Conservation (phyloP, 2,329 filamentous ascomycete species). For the Trichophyton mentagrophytes region DNA sequence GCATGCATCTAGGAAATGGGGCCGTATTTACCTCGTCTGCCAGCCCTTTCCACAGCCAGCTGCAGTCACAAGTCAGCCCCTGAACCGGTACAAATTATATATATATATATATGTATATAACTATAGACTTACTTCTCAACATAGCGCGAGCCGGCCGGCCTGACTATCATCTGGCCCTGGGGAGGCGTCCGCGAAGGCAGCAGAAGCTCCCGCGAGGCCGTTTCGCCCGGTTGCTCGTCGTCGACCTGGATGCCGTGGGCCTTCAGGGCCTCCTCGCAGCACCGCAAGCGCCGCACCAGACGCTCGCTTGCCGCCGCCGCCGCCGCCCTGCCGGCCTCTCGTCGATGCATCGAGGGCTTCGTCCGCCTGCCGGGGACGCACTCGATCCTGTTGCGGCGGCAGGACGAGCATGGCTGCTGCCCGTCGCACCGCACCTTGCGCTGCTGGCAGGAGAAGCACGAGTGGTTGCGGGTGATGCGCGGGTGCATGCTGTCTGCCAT, state of each 20-base stretch:
- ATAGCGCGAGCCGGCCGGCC: not conserved
- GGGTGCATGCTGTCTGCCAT: not conserved
- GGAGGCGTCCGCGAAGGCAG: not conserved
- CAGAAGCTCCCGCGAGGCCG: not conserved
- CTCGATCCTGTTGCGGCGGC: slow-evolving; percentile 12
- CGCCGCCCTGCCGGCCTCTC: not conserved
- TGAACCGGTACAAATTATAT: not conserved
- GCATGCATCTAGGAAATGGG: not conserved
- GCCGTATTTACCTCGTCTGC: not conserved
- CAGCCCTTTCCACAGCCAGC: not conserved
- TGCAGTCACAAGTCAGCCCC: not conserved
- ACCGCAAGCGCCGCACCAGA: not conserved
- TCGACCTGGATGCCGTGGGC: not conserved
- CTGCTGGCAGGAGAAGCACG: slow-evolving; percentile 19
- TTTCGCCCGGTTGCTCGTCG: not conserved
- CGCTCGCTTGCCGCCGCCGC: not conserved
- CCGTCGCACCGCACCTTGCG: slow-evolving; percentile 22
- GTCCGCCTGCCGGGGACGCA: slow-evolving; percentile 14
- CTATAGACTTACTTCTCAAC: not conserved
- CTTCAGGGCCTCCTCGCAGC: not conserved
- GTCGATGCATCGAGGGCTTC: slow-evolving; percentile 9
- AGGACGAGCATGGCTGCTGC: slow-evolving; percentile 19
- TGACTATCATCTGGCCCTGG: not conserved
- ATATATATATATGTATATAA: no score
- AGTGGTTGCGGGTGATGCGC: not conserved